Evolutionary conservation across 2,329 filamentous ascomycete species (phyloP), one percentile per base, ranked within the genome.

Genomic region (Colletotrichum zoysiae): DNA sequence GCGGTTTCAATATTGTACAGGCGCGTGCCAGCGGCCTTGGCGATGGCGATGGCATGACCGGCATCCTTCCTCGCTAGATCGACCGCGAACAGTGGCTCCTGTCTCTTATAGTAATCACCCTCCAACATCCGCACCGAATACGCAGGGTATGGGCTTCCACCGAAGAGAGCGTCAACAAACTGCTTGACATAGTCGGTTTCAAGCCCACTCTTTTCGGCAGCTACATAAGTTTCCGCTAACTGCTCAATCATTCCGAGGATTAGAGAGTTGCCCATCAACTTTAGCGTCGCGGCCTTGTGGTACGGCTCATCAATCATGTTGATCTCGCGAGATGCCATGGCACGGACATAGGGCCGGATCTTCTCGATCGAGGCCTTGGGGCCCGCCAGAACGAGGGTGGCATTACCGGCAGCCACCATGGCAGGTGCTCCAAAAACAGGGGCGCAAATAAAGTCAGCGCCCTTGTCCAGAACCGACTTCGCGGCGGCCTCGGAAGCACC

Each of bases 31-130:
- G 85, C 86, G 33, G 82, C 82, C 73, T 88, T 83, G 0, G 93
- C 95, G 70, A 97, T 77, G 66, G 83, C 84, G 78, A 90, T 83
- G 5, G 93, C 93, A 84, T 97, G 94, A 1, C 90, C 83, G 1
- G 91, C 89, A 83, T 97, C 95, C 80, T 97, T 97, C 73, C 92
- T 85, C 7, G 94, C 95, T 71, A 97, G 84, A 79, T 96, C 92
- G 0, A 95, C 93, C 4, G 90, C 90, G 80, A 97, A 97, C 11
- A 96, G 83, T n/a, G 95, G 95, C 77, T 91, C 92, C 33, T 93
- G 89, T 16, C 92, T 86, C 81, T 89, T 87, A 81, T 92, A 90
- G 78, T 97, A 97, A 76, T 94, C 92, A 0, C 94, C 94, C 1
- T 84, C 84, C 59, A 89, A 79, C 92, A 97, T 93, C 30, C 94